Conservation (phyloP, 805 yeast genomes). For the Ogataea populi-albae region DNA sequence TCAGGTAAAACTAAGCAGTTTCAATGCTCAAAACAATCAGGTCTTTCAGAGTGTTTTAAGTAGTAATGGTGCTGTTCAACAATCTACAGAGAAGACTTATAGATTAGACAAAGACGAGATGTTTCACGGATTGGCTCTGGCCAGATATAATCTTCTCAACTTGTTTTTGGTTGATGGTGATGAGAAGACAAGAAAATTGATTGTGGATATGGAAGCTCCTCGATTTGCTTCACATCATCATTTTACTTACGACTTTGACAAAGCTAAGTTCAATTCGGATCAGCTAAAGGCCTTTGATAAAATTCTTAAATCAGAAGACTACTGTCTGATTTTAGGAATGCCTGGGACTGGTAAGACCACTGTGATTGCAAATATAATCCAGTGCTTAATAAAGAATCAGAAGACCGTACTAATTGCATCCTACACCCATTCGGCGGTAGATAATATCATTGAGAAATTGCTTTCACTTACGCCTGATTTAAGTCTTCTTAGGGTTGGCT, state of each 20-base stretch:
- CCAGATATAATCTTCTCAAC: constrained; percentile 72
- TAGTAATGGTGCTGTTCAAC: constrained; percentile 16
- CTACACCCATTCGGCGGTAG: constrained; percentile 95
- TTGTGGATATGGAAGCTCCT: constrained; percentile 57
- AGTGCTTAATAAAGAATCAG: constrained; percentile 52
- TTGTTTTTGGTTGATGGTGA: constrained; percentile 55
- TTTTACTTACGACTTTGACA: constrained; percentile 20
- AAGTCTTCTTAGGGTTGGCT: constrained; percentile 67
- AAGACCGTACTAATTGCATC: constrained; percentile 77
- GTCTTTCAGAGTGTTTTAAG: constrained; percentile 49
- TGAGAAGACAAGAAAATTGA: constrained; percentile 38
- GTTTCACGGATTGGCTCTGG: constrained; percentile 69
- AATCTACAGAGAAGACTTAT: constrained; percentile 33
- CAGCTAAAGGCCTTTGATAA: constrained; percentile 68
- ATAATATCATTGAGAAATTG: constrained; percentile 81
- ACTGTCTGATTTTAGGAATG: constrained; percentile 87
- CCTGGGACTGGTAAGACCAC: constrained; percentile 98
- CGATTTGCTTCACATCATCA: constrained; percentile 30
- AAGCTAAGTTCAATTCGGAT: constrained; percentile 55
- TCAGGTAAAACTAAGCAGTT: constrained; percentile 38
- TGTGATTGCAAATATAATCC: constrained; percentile 73
- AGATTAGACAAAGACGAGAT: constrained; percentile 81
- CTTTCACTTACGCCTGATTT: constrained; percentile 37
- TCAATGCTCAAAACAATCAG: constrained; percentile 45
- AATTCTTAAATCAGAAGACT: constrained; percentile 66